These are phyloP conservation scores for Plasmodium relictum DNA, from an alignment of 169 alveolate genomes.

Conservation along the genomic window DNA sequence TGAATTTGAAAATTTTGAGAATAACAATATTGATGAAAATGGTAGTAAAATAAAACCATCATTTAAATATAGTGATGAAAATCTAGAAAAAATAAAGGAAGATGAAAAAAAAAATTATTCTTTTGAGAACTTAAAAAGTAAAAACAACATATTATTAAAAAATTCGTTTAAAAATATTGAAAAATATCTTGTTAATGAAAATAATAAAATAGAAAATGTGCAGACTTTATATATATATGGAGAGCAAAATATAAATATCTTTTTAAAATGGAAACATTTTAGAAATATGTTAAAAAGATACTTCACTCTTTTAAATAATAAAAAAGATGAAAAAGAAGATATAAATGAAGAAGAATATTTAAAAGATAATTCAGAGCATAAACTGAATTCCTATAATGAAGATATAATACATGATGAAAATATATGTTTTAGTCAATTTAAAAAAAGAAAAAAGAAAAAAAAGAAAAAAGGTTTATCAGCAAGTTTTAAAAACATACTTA, in stretches of 20 bases:
- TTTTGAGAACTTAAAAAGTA: not conserved
- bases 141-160: conserved; percentile 11
- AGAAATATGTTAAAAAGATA: conserved; percentile 44
- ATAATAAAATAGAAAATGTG: conserved; percentile 24
- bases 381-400: not conserved
- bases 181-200: conserved; percentile 2
- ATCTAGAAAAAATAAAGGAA: not conserved
- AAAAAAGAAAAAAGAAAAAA: conserved; percentile 48
- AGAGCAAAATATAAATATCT: conserved; percentile 53
- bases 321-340: conserved; percentile 5
- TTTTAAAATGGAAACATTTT: conserved; percentile 60
- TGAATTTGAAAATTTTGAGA: not conserved
- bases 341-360: not conserved
- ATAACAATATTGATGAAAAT: not conserved
- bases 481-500: conserved; percentile 23
- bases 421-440: not conserved
- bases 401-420: not conserved
- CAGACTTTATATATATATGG: conserved; percentile 75
- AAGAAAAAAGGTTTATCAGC: not conserved
- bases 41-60: not conserved
- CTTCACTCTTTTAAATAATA: conserved; percentile 30
- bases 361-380: not conserved
- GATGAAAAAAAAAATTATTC: not conserved
- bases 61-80: not conserved
- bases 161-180: conserved; percentile 33